These are phyloP conservation scores for Colletotrichum sp. DNA, from an alignment of 2,329 filamentous ascomycete genomes.

Conservation along the genomic window DNA sequence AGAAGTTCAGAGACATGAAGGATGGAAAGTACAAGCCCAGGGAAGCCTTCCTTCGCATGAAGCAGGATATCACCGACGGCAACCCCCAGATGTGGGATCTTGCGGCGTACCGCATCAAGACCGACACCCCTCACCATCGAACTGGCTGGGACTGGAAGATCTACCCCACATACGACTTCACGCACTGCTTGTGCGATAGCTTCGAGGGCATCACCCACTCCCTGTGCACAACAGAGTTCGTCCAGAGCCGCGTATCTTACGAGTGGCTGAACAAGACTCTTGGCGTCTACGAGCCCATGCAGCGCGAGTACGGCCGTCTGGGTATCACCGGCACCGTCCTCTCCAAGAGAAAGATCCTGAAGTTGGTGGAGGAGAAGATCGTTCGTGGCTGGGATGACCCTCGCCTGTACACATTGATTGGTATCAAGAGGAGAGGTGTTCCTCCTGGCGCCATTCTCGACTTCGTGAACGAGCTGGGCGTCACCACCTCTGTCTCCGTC, in stretches of 20 bases:
- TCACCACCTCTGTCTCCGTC: slow-evolving; percentile 80
- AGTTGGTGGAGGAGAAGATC: slow-evolving; percentile 77
- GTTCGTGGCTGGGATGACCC: slow-evolving; percentile 94
- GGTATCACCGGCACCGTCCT: slow-evolving; percentile 69
- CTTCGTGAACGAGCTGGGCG: slow-evolving; percentile 90
- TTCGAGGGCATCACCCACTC: slow-evolving; percentile 93
- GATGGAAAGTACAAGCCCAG: slow-evolving; percentile 89
- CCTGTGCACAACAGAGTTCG: slow-evolving; percentile 92
- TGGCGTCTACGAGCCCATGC: slow-evolving; percentile 90
- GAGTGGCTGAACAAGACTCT: slow-evolving; percentile 83
- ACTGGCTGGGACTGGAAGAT: slow-evolving; percentile 89
- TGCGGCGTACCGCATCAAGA: slow-evolving; percentile 84
- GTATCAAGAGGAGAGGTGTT: slow-evolving; percentile 81
- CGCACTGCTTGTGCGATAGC: slow-evolving; percentile 89
- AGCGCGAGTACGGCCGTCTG: slow-evolving; percentile 80
- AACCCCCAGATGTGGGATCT: slow-evolving; percentile 98
- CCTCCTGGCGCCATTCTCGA: slow-evolving; percentile 88
- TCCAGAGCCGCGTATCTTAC: slow-evolving; percentile 83
- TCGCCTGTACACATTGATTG: slow-evolving; percentile 85
- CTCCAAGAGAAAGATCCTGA: slow-evolving; percentile 83
- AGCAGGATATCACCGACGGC: slow-evolving; percentile 81
- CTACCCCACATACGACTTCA: slow-evolving; percentile 87
- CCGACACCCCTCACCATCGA: slow-evolving; percentile 73
- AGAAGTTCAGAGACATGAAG: slow-evolving; percentile 87
- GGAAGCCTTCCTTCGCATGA: slow-evolving; percentile 90